These are phyloP conservation scores for Fusarium domesticum DNA, from an alignment of 2,329 filamentous ascomycete genomes.

Conservation along the genomic window DNA sequence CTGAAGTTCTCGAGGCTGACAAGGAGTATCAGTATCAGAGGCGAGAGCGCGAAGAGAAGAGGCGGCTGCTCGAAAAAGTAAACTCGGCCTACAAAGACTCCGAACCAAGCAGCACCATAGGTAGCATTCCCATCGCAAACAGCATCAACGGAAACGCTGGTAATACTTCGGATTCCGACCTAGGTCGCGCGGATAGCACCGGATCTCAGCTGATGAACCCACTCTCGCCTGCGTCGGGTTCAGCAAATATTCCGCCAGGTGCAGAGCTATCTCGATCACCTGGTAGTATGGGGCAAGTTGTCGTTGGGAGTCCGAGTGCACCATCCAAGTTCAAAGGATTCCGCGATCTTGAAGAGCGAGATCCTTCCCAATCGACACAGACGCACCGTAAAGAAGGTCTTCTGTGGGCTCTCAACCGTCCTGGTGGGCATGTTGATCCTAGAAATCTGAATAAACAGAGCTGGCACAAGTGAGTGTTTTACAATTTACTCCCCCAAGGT, in stretches of 20 bases:
- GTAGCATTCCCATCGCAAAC: slow-evolving; percentile 30
- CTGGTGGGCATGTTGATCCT: slow-evolving; percentile 91
- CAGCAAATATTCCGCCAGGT: slow-evolving; percentile 29
- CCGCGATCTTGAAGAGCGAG: slow-evolving; percentile 85
- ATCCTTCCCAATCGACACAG: slow-evolving; percentile 50
- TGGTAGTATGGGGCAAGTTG: slow-evolving; percentile 48
- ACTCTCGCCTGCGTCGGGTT: slow-evolving; percentile 43
- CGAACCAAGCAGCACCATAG: slow-evolving; percentile 51
- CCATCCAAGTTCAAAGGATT: slow-evolving; percentile 79
- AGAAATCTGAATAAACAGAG: slow-evolving; percentile 94
- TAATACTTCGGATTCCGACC: slow-evolving; percentile 62
- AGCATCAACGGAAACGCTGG: slow-evolving; percentile 44
- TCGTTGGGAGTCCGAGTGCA: slow-evolving; percentile 50
- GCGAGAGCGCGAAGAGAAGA: slow-evolving; percentile 93
- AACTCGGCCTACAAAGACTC: slow-evolving; percentile 70
- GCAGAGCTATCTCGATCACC: slow-evolving; percentile 56
- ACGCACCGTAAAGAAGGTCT: slow-evolving; percentile 86
- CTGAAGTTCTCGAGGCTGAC: slow-evolving; percentile 87
- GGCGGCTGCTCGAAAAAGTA: slow-evolving; percentile 84
- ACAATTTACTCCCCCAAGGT: neutral
- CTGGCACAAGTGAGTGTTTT: slow-evolving; percentile 84
- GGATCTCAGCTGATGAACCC: slow-evolving; percentile 62
- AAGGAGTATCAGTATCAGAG: slow-evolving; percentile 96
- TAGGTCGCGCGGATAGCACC: slow-evolving; percentile 71
- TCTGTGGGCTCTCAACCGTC: slow-evolving; percentile 89